phyloP scores from a whole-genome alignment of 106 monocot genomes.

The Dactylorhiza incarnata region DNA sequence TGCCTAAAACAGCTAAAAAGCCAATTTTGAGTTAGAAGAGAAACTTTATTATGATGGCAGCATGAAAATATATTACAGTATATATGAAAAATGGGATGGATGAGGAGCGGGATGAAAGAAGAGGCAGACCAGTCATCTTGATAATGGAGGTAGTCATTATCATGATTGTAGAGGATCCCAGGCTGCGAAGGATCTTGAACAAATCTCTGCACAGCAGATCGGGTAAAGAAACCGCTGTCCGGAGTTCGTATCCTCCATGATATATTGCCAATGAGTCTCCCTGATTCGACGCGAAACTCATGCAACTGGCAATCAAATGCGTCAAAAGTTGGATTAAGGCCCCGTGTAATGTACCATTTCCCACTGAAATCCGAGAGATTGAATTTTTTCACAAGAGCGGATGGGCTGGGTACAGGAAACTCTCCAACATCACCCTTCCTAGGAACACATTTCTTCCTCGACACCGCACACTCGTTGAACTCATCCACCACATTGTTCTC shows the following conservation, averaged over 20 bases:
- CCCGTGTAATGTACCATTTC: constrained; percentile 94
- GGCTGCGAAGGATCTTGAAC: constrained; percentile 78
- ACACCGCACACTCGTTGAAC: constrained; percentile 97
- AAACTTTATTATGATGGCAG: neutral
- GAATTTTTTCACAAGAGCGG: constrained; percentile 58
- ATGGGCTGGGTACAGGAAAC: constrained; percentile 73
- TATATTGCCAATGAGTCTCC: constrained; percentile 67
- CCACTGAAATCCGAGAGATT: constrained; percentile 75
- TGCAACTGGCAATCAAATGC: constrained; percentile 88
- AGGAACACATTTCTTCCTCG: constrained; percentile 96
- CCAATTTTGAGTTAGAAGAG: neutral
- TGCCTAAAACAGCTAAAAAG: neutral
- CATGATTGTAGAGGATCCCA: constrained; percentile 86
- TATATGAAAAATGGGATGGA: neutral
- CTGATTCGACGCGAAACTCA: constrained; percentile 77
- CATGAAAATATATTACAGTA: neutral
- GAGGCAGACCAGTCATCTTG: constrained; percentile 93
- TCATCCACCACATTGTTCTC: constrained; percentile 88
- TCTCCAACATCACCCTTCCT: constrained; percentile 76
- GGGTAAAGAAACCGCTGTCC: constrained; percentile 71
- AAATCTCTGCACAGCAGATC: constrained; percentile 75
- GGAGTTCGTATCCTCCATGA: constrained; percentile 79
- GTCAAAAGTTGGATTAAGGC: constrained; percentile 86
- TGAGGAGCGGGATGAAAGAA: neutral
- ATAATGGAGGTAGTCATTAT: constrained; percentile 96